These are phyloP conservation scores for Epichloe glyceriae DNA, from an alignment of 2,329 filamentous ascomycete genomes.

Conservation along the genomic window DNA sequence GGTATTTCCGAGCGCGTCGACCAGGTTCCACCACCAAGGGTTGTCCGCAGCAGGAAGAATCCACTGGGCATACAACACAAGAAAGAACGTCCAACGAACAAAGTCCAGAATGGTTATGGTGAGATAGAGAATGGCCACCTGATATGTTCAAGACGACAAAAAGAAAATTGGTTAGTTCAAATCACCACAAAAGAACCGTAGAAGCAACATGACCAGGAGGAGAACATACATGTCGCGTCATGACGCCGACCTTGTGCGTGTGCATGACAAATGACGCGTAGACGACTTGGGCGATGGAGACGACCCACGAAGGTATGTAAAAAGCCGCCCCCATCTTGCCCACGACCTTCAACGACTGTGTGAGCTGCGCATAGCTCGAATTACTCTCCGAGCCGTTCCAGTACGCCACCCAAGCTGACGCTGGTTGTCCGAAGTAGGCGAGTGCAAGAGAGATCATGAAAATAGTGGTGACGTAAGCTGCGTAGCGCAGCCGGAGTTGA, in stretches of 20 bases:
- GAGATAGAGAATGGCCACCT: slow-evolving; percentile 5
- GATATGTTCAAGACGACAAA: background rate
- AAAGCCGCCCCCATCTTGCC: slow-evolving; percentile 5
- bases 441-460: background rate
- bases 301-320: slow-evolving; percentile 5
- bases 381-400: slow-evolving; percentile 7
- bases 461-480: background rate
- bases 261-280: slow-evolving; percentile 7
- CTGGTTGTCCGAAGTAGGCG: slow-evolving; percentile 7
- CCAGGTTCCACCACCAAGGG: slow-evolving; percentile 5
- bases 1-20: slow-evolving; percentile 6
- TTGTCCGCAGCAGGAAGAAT: slow-evolving; percentile 3
- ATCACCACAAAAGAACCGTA: no score
- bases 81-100: slow-evolving; percentile 5
- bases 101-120: slow-evolving; percentile 3
- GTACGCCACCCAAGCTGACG: slow-evolving; percentile 5
- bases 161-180: no score
- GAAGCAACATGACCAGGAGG: background rate
- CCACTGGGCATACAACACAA: slow-evolving; percentile 4
- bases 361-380: slow-evolving; percentile 6
- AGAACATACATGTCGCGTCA: slow-evolving; percentile 4
- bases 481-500: slow-evolving; percentile 3
- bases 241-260: slow-evolving; percentile 4
- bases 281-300: slow-evolving; percentile 3
- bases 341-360: slow-evolving; percentile 5